These are phyloP conservation scores for Verticillium klebahnii DNA, from an alignment of 2,329 filamentous ascomycete genomes.

Conservation along the genomic window DNA sequence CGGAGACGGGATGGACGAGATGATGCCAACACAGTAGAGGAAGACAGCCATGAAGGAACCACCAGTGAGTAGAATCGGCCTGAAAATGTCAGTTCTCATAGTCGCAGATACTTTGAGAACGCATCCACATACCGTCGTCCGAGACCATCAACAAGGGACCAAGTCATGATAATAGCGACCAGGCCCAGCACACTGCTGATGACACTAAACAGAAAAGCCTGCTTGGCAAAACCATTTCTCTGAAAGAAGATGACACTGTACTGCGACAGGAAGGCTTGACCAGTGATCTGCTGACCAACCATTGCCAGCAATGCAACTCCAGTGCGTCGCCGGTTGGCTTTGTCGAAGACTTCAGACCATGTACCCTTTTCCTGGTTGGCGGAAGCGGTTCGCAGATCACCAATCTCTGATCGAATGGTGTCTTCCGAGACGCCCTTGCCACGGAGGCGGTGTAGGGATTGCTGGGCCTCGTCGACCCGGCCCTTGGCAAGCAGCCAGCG, in stretches of 20 bases:
- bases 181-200: constrained; percentile 13
- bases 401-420: constrained; percentile 18
- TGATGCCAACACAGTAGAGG: constrained; percentile 16
- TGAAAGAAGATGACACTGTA: constrained; percentile 25
- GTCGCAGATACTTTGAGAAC: background rate
- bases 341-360: constrained; percentile 17
- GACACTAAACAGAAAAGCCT: constrained; percentile 20
- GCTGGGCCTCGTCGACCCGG: constrained; percentile 27
- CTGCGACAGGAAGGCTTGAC: constrained; percentile 23
- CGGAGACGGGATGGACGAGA: constrained; percentile 8
- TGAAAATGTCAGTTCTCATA: background rate
- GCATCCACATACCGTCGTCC: constrained; percentile 8
- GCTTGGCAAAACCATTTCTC: constrained; percentile 17
- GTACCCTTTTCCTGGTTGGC: constrained; percentile 15
- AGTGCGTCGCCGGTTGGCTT: constrained; percentile 15
- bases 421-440: constrained; percentile 19
- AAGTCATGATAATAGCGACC: constrained; percentile 13
- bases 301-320: constrained; percentile 21
- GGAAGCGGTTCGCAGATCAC: constrained; percentile 13
- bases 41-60: constrained; percentile 18
- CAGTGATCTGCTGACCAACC: constrained; percentile 26
- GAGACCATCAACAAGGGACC: constrained; percentile 17
- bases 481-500: constrained; percentile 37
- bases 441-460: constrained; percentile 25
- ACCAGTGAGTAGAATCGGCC: constrained; percentile 19